Evolutionary conservation across 768 basidiomycete genomes (phyloP).

Genomic region (Termitomyces bulborhizus): DNA sequence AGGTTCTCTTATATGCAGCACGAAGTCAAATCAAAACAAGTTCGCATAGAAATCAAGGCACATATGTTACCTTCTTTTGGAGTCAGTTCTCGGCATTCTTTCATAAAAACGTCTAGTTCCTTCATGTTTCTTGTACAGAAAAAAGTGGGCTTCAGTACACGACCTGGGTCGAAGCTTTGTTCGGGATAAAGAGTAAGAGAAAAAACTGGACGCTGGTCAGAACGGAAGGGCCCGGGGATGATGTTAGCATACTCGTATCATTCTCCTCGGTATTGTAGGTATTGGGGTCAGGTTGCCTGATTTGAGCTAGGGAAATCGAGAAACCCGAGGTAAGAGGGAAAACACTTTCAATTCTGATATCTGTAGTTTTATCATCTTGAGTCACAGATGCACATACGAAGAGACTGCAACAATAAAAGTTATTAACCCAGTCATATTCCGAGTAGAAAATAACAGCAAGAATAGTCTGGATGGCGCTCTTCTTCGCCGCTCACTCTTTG

Average conservation of each 20-base stretch:
- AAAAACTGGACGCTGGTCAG: constrained; percentile 36
- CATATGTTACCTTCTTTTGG: constrained; percentile 36
- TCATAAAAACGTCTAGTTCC: constrained; percentile 37
- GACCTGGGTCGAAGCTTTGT: constrained; percentile 19
- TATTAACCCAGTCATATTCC: neutral
- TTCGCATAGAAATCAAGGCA: neutral
- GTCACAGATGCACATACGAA: constrained; percentile 40
- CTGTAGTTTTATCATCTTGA: constrained; percentile 20
- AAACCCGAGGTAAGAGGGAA: constrained; percentile 55
- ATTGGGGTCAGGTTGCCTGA: constrained; percentile 30
- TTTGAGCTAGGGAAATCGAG: constrained; percentile 52
- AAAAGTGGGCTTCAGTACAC: constrained; percentile 25
- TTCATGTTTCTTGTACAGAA: constrained; percentile 45
- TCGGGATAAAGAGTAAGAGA: constrained; percentile 47
- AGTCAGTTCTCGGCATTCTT: constrained; percentile 54
- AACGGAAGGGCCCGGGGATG: neutral
- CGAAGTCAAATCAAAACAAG: constrained; percentile 14
- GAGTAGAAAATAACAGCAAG: neutral
- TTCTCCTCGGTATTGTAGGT: constrained; percentile 7
- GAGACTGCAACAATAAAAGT: constrained; percentile 25
- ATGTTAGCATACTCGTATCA: neutral
- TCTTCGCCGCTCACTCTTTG: neutral
- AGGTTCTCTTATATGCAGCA: constrained; percentile 8
- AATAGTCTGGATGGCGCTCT: neutral
- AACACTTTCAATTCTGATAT: constrained; percentile 40